Base-by-base conservation (phyloP, 2,329 filamentous ascomycete species). In the Graphilbum fragrans region DNA sequence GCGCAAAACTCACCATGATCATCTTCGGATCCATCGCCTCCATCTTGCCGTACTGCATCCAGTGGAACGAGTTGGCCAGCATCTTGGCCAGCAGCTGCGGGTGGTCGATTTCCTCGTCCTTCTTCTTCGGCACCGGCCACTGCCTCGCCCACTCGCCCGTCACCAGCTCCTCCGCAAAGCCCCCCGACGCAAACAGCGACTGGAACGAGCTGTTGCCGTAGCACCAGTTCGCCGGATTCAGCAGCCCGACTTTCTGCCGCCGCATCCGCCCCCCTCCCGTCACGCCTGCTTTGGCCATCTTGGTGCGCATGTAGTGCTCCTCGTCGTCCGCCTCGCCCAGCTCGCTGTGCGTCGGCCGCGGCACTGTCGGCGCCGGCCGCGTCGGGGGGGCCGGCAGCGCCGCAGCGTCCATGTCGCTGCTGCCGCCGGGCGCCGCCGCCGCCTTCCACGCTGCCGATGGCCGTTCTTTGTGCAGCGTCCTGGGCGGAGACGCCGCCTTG, bases 141-240 rank as follows among this genome's bases (percentile, higher is more conserved):
- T 74, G 53, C 64, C 69, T 54, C 67, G 76, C 50, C 82, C 74
- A 69, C 60, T 72, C 53, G 55, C 66, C 51, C 56, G 73, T 61
- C 61, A 85, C 53, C 55, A 82, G 55, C 65, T 81, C 65, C 62
- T 77, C 56, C 61, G 74, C 65, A 71, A 94, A 71, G 62, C 76
- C 61, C 54, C 74, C 55, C 1, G 87, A 90, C 2, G 80, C 81
- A 44, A 84, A 82, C 17, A 95, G 64, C 45, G 82, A 83, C 59
- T 96, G 90, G 21, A 96, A 67, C 0, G 81, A 80, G n/a, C 86
- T 81, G 59, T 94, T 95, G 68, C 92, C 87, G 55, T 94, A 95
- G 57, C 90, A 95, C 49, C 83, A 88, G 37, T 82, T 80, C 1
- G 78, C 76, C 33, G 86, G 84, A 51, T 95, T 95, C 44, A 77